These are phyloP conservation scores for Chlamydomonas eustigma DNA, from an alignment of 139 green algal species.

Conservation along the genomic window DNA sequence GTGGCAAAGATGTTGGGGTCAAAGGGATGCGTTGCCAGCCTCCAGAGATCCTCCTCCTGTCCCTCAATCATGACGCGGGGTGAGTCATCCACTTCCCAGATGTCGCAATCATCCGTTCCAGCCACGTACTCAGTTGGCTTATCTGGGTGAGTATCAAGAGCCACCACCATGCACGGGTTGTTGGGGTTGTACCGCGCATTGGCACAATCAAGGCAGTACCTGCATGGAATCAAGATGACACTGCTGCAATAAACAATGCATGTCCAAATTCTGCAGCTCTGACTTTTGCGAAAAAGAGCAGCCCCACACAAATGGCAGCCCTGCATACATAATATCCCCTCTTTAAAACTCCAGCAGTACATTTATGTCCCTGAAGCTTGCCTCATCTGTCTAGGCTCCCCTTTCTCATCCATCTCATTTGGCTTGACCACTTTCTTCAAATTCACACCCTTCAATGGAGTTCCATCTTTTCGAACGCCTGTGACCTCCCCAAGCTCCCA, in stretches of 20 bases:
- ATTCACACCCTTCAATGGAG: neutral
- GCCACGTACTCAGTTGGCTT: constrained; percentile 1
- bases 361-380: no score
- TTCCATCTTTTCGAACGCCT: neutral
- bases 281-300: no score
- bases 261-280: no score
- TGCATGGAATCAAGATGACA: no score
- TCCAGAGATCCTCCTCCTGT: neutral
- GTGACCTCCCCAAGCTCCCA: constrained; percentile 8
- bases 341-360: no score
- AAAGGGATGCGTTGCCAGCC: neutral
- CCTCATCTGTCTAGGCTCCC: neutral
- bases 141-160: neutral
- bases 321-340: no score
- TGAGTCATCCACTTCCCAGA: constrained; percentile 9
- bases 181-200: neutral
- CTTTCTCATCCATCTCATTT: neutral
- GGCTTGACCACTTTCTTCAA: neutral
- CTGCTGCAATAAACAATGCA: no score
- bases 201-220: neutral
- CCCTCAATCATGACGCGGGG: constrained; percentile 10
- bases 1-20: constrained; percentile 11
- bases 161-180: neutral
- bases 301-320: no score
- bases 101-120: constrained; percentile 8